These are phyloP conservation scores for Fusarium annulatum DNA, from an alignment of 2,329 filamentous ascomycete species.

Conservation along the genomic window DNA sequence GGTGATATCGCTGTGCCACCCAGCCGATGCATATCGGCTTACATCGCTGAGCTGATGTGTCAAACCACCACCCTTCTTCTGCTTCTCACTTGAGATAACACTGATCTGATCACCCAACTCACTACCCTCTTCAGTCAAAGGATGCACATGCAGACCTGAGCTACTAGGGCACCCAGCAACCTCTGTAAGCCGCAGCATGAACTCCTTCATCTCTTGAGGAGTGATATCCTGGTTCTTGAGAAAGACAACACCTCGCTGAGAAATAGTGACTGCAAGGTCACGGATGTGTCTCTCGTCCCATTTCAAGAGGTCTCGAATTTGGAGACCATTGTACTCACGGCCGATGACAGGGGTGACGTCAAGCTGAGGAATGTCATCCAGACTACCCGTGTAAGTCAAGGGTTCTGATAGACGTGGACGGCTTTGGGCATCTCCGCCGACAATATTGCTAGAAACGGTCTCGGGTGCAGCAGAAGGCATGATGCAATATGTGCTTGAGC, in stretches of 20 bases:
- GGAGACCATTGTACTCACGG: slow-evolving; percentile 57
- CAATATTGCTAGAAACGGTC: slow-evolving; percentile 44
- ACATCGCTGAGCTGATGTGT: slow-evolving; percentile 63
- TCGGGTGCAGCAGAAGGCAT: slow-evolving; percentile 51
- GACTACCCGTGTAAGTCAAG: slow-evolving; percentile 54
- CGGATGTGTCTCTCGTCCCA: slow-evolving; percentile 60
- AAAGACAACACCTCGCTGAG: slow-evolving; percentile 54
- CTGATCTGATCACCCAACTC: slow-evolving; percentile 66
- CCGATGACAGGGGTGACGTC: slow-evolving; percentile 62
- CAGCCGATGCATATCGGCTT: slow-evolving; percentile 58
- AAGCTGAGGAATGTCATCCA: slow-evolving; percentile 53
- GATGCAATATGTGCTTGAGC: slow-evolving; percentile 16
- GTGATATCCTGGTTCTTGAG: slow-evolving; percentile 52
- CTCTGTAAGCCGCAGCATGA: slow-evolving; percentile 50
- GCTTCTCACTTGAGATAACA: slow-evolving; percentile 66
- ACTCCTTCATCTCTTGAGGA: slow-evolving; percentile 52
- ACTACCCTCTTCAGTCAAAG: slow-evolving; percentile 62
- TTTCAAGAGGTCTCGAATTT: slow-evolving; percentile 50
- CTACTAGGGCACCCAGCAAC: slow-evolving; percentile 54
- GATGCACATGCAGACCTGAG: slow-evolving; percentile 65
- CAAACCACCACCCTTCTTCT: slow-evolving; percentile 64
- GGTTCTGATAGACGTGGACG: slow-evolving; percentile 48
- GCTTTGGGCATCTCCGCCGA: slow-evolving; percentile 48
- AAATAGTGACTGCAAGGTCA: slow-evolving; percentile 64
- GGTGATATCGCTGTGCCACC: slow-evolving; percentile 66